Evolutionary conservation across 2,329 filamentous ascomycete species (phyloP).

Genomic region (Fusarium sterilihyphosum): DNA sequence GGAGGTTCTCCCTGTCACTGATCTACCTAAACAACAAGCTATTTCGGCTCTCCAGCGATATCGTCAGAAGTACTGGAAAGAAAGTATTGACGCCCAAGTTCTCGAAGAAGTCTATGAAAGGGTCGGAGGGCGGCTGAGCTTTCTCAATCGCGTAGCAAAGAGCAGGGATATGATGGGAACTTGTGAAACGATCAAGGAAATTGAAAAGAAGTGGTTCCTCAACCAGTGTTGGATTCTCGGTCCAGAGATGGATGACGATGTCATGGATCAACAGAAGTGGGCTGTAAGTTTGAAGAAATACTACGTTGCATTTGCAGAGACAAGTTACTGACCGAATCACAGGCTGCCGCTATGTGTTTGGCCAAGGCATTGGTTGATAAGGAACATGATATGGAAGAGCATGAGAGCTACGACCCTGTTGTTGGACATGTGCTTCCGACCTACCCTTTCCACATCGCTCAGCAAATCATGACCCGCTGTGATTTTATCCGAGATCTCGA

Average conservation of each 20-base stretch:
- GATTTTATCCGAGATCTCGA: slow-evolving; percentile 96
- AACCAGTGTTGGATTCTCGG: slow-evolving; percentile 81
- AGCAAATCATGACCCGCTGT: slow-evolving; percentile 93
- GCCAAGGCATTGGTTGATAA: slow-evolving; percentile 90
- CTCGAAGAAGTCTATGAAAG: slow-evolving; percentile 85
- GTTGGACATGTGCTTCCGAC: slow-evolving; percentile 81
- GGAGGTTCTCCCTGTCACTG: slow-evolving; percentile 88
- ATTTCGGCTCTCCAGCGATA: slow-evolving; percentile 81
- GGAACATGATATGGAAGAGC: slow-evolving; percentile 68
- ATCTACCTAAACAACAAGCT: slow-evolving; percentile 82
- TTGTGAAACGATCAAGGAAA: slow-evolving; percentile 77
- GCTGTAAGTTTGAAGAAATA: slow-evolving; percentile 66
- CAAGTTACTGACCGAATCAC: slow-evolving; percentile 9
- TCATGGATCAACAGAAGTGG: slow-evolving; percentile 98
- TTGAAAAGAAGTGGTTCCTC: slow-evolving; percentile 80
- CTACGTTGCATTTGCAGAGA: background rate
- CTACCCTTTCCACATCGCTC: slow-evolving; percentile 82
- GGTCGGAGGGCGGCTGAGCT: slow-evolving; percentile 89
- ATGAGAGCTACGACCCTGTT: slow-evolving; percentile 71
- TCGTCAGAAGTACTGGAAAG: slow-evolving; percentile 78
- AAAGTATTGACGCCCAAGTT: slow-evolving; percentile 63
- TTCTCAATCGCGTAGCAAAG: slow-evolving; percentile 90
- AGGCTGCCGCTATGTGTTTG: slow-evolving; percentile 93
- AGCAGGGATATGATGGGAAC: slow-evolving; percentile 80
- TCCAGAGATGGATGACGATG: slow-evolving; percentile 88